Base-by-base conservation (phyloP, 768 basidiomycete species). In the Pulveroboletus frians region DNA sequence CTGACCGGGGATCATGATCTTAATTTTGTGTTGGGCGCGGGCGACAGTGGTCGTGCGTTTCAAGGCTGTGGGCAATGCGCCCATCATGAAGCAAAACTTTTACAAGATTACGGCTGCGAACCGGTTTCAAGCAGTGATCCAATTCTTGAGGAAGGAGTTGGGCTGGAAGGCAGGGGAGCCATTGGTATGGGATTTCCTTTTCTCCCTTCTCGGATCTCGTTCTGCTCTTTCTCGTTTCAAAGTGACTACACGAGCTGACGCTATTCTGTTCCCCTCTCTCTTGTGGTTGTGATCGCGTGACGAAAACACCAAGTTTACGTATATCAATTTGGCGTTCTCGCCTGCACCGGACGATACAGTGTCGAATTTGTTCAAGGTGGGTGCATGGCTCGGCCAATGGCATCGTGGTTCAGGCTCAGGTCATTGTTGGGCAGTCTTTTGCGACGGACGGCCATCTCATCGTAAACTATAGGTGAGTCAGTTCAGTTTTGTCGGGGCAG, bases 1-100 rank as follows among this genome's bases (percentile, higher is more conserved):
- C 36, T 51, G 20, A 51, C 17, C 9, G 13, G 4, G 18, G 4
- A 15, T 15, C 20, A 3, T 26, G 20, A 2, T 42, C 21, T 9
- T 26, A 17, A 2, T 42, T 27, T 9, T 26, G 23, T 26, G 1
- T 6, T 31, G 11, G 18, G 9, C 29, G 21, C 5, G 32, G 39
- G n/a, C 11, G 4, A 39, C 65, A 98, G 95, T 97, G 43, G 84
- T 97, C 53, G 91, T 99, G 9, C 84, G 93, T 38, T 99, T 99
- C 80, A 94, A 94, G 66, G 93, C 95, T 2, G 89, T 96, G 9
- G 95, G 95, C 39, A 94, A 95, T 59, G 95, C 94, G 1, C 95
- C 95, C 0, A 93, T 99, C 61, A 96, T 99, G 94, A 94, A 88
- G 71, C 91, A 95, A 71, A 97, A 95, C 72, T 89, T 94, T 59